Evolutionary conservation across 2,329 filamentous ascomycete species (phyloP), one percentile per base, ranked within the genome.

Genomic region (Claviceps spartinae): DNA sequence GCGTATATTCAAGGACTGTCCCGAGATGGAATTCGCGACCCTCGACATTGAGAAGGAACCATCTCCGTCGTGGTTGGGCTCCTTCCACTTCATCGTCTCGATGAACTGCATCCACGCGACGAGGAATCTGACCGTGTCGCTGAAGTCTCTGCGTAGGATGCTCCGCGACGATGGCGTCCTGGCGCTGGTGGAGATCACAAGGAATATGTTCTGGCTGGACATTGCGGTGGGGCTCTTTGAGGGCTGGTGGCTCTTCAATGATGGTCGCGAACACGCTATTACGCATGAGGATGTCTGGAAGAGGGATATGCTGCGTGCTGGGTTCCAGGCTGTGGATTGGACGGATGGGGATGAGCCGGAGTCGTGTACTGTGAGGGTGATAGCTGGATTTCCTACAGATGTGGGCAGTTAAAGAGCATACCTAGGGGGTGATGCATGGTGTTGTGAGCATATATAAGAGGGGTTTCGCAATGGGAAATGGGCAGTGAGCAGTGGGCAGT

Each of bases 101-200:
- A 63, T 58, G 7, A 70, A 70, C 47, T 61, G 60, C 34, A 56
- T 70, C 4, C 68, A 71, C 46, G 67, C 67, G 0, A 69, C 67
- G 2, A 47, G 48, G 2, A 24, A 49, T 0, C 62, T 63, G 1
- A 26, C 50, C 1, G 38, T 14, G 30, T 46, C 49, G 3, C 14
- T 38, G 0, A 20, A 37, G 4, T 61, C 67, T 34, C 60, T 58
- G 8, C 56, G 41, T 42, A 49, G 53, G 20, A 24, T 52, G 9
- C 47, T 59, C 16, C 49, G 56, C 1, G 47, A 47, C 2, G 57
- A 57, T n/a, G 57, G 57, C 2, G 48, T 54, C 18, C 48, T 58
- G 9, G 18, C 55, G 13, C 45, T 60, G 47, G 41, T 57, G 2
- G 58, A 59, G 18, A 55, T 60, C 52, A 60, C 52, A 6, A 13